phyloP scores from a whole-genome alignment of 2,329 filamentous ascomycete species.

The Penicillium oxalicum region DNA sequence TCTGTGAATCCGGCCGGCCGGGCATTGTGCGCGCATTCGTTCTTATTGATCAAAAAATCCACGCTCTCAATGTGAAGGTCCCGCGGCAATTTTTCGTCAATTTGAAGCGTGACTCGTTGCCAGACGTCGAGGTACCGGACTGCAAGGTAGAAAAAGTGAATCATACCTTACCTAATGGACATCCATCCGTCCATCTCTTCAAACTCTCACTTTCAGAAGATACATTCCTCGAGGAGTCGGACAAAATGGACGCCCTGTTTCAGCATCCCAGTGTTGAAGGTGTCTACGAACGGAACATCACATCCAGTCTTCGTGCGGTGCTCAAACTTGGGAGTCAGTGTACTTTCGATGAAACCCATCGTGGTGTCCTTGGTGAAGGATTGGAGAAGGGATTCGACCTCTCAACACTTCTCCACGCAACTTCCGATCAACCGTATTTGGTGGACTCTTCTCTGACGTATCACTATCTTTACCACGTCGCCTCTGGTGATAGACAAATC shows the following conservation, averaged over 20 bases:
- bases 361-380: constrained; percentile 85
- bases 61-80: constrained; percentile 80
- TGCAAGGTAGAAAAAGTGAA: constrained; percentile 90
- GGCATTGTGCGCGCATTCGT: constrained; percentile 86
- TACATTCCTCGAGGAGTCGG: constrained; percentile 74
- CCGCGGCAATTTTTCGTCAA: constrained; percentile 88
- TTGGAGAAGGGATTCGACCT: constrained; percentile 92
- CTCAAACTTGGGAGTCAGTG: constrained; percentile 86
- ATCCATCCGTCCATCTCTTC: constrained; percentile 89
- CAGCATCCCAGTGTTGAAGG: constrained; percentile 93
- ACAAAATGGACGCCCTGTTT: constrained; percentile 76
- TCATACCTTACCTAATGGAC: constrained; percentile 88
- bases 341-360: constrained; percentile 85
- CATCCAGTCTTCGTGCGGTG: constrained; percentile 77
- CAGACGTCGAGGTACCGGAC: constrained; percentile 77
- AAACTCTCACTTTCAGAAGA: constrained; percentile 87
- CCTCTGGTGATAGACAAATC: constrained; percentile 82
- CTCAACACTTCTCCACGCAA: constrained; percentile 62
- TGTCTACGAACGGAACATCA: constrained; percentile 91
- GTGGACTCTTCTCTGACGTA: constrained; percentile 69
- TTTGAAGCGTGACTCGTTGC: constrained; percentile 77
- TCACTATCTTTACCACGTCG: constrained; percentile 88
- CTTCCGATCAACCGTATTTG: constrained; percentile 68
- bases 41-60: constrained; percentile 87
- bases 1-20: constrained; percentile 73